These are phyloP conservation scores for Rutstroemia sp. DNA, from an alignment of 2,329 filamentous ascomycete genomes.

Conservation along the genomic window DNA sequence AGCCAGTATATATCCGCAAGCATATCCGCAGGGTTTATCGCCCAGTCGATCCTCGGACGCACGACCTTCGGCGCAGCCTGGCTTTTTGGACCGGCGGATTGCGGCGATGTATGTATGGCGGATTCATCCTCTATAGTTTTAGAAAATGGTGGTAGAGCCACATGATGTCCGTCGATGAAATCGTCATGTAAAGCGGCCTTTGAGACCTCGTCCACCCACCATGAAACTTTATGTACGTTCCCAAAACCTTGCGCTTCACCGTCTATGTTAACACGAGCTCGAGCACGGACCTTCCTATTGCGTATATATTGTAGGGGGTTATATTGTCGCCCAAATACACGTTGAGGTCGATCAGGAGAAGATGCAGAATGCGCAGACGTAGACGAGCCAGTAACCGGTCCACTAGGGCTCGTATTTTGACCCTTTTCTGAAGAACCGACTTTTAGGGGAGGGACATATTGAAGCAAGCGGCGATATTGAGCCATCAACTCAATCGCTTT, in stretches of 20 bases:
- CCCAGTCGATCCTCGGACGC: constrained; percentile 78
- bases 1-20: constrained; percentile 88
- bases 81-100: constrained; percentile 34
- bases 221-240: constrained; percentile 61
- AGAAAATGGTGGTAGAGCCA: constrained; percentile 37
- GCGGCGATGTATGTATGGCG: constrained; percentile 30
- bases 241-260: constrained; percentile 70
- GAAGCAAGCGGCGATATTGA: constrained; percentile 76
- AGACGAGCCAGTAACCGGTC: constrained; percentile 31
- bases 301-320: constrained; percentile 91
- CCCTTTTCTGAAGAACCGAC: constrained; percentile 32
- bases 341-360: constrained; percentile 25
- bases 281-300: constrained; percentile 76
- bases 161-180: constrained; percentile 28
- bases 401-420: constrained; percentile 35
- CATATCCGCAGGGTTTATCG: constrained; percentile 73
- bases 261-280: constrained; percentile 69
- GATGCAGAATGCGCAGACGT: constrained; percentile 31
- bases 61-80: constrained; percentile 45
- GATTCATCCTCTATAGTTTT: constrained; percentile 19
- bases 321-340: constrained; percentile 59
- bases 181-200: constrained; percentile 17
- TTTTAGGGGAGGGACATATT: constrained; percentile 68
- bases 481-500: constrained; percentile 78
- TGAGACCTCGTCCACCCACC: constrained; percentile 67